Conservation (phyloP, 805 yeast species). For the Hanseniaspora guilliermondii region DNA sequence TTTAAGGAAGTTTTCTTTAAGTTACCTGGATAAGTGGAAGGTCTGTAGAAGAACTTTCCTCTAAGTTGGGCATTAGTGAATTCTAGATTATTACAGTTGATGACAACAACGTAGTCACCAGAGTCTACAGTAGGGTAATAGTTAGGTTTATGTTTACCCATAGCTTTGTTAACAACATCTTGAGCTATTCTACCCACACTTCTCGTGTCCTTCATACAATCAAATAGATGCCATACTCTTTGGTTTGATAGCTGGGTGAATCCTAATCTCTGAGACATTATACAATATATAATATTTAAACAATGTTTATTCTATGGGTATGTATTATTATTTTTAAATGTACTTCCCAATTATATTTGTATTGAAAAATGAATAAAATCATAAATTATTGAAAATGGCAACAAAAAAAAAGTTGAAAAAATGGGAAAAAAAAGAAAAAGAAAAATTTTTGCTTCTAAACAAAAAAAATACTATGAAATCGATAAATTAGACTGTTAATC, state of each 20-base stretch:
- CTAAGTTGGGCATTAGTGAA: constrained; percentile 76
- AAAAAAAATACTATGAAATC: no score
- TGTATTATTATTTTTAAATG: no score
- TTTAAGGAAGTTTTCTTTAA: constrained; percentile 75
- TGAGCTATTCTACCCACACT: constrained; percentile 89
- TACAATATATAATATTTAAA: neutral
- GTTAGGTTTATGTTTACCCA: constrained; percentile 96
- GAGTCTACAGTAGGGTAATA: constrained; percentile 66
- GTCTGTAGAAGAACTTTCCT: constrained; percentile 78
- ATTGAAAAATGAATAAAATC: no score
- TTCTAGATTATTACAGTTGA: constrained; percentile 72
- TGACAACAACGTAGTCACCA: constrained; percentile 95
- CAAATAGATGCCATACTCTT: constrained; percentile 91
- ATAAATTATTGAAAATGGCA: no score
- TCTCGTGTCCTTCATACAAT: constrained; percentile 69
- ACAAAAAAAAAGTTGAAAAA: no score
- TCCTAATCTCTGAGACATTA: constrained; percentile 29
- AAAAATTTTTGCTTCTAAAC: no score
- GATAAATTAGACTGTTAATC: no score
- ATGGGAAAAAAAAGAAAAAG: no score
- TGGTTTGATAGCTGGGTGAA: constrained; percentile 64
- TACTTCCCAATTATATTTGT: no score
- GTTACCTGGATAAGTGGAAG: constrained; percentile 81
- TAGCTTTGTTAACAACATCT: constrained; percentile 70
- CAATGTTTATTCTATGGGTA: no score